These are phyloP conservation scores for Aspergillus fijiensis DNA, from an alignment of 2,329 filamentous ascomycete genomes.

Conservation along the genomic window DNA sequence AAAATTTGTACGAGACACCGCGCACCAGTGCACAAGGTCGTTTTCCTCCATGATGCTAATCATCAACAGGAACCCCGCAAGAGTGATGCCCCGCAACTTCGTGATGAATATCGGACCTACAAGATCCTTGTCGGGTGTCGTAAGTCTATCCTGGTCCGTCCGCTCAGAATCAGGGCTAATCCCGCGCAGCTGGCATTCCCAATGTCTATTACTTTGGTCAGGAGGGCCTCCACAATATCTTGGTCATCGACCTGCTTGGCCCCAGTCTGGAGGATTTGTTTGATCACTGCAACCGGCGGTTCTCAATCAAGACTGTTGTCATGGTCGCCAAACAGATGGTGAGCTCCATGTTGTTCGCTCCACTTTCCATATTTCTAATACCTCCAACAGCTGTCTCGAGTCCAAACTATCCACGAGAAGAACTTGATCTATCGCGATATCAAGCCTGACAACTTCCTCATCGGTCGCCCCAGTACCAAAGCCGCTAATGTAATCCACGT, in stretches of 20 bases:
- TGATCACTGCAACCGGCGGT: conserved; percentile 92
- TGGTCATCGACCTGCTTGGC: conserved; percentile 94
- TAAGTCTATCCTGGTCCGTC: conserved; percentile 57
- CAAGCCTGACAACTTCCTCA: conserved; percentile 99
- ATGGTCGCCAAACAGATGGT: conserved; percentile 99
- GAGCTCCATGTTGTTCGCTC: conserved; percentile 27
- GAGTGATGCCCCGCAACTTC: conserved; percentile 94
- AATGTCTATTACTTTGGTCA: conserved; percentile 99
- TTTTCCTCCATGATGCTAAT: conserved; percentile 21
- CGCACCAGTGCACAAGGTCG: background rate
- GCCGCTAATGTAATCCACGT: conserved; percentile 98
- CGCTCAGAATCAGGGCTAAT: conserved; percentile 35
- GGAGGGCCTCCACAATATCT: conserved; percentile 96
- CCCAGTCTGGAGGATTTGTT: conserved; percentile 96
- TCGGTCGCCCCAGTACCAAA: conserved; percentile 87
- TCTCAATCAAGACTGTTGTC: conserved; percentile 95
- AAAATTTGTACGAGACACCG: conserved; percentile 77
- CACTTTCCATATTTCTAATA: conserved; percentile 27
- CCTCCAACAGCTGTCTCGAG: conserved; percentile 69
- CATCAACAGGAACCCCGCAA: conserved; percentile 84
- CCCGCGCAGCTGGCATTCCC: conserved; percentile 78
- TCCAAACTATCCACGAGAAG: conserved; percentile 96
- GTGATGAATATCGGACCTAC: conserved; percentile 98
- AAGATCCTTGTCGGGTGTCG: conserved; percentile 99
- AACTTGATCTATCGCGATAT: conserved; percentile 99